Evolutionary conservation across 345 rosid genomes (phyloP).

Genomic region (Linum lewisii): DNA sequence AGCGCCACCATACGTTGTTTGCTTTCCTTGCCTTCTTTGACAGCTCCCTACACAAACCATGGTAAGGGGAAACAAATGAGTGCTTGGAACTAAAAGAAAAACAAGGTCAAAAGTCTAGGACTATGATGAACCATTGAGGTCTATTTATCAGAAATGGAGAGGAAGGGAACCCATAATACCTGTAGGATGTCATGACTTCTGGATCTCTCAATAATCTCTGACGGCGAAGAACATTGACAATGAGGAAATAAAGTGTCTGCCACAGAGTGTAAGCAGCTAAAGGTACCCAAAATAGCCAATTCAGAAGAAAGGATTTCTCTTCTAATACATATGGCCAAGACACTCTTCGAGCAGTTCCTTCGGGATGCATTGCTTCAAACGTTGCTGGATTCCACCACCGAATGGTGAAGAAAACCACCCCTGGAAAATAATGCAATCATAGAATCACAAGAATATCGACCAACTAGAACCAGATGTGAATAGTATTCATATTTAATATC

Average conservation of each 20-base stretch:
- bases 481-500: background rate
- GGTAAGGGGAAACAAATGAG: background rate
- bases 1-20: constrained; percentile 74
- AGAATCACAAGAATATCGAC: background rate
- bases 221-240: constrained; percentile 81
- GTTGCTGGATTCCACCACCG: constrained; percentile 97
- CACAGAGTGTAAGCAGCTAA: constrained; percentile 76
- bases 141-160: background rate
- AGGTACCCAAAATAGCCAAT: constrained; percentile 85
- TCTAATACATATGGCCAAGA: constrained; percentile 86
- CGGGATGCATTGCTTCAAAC: constrained; percentile 85
- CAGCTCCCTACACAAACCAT: constrained; percentile 55
- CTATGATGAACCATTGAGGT: background rate
- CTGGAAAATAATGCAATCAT: constrained; percentile 28
- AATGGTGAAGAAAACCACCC: constrained; percentile 86
- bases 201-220: constrained; percentile 92
- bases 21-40: constrained; percentile 87
- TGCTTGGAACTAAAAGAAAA: background rate
- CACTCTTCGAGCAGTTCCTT: constrained; percentile 48
- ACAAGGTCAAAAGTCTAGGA: background rate
- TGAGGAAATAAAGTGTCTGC: constrained; percentile 84
- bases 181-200: constrained; percentile 98
- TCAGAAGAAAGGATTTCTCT: constrained; percentile 61
- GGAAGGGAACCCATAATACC: constrained; percentile 27
- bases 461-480: background rate